Evolutionary conservation across 805 yeast species (phyloP), one percentile per base, ranked within the genome.

Genomic region (Blastobotrys chiropterorum): DNA sequence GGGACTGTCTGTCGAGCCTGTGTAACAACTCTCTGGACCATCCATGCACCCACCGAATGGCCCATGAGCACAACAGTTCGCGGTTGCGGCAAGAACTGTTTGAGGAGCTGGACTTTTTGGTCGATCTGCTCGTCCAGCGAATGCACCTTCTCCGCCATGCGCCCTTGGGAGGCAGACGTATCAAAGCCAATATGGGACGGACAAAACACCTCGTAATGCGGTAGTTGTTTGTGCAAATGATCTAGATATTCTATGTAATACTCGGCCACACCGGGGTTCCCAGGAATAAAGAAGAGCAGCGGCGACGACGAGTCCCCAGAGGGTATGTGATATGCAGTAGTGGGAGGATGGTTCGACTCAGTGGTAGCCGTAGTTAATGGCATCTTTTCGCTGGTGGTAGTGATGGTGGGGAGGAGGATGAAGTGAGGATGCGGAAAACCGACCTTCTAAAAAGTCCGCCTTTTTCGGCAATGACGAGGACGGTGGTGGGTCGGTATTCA

Each of bases 191-290:
- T 80, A 59, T 84, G 88, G 16, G 88, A 79, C n/a, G 81, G 72
- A 39, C 83, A 79, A 31, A 82, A 63, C 0, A 83, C 63, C 59
- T 82, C 85, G 58, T 75, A 71, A 15, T 63, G 65, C 2, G 82
- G 80, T 48, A 69, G 62, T 34, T 58, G 59, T 20, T 62, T 60
- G 51, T 77, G 78, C 50, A 82, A 56, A 20, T 65, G 58, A 11
- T 68, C 65, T 26, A 85, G 63, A 59, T 81, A 83, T 2, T 78
- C 77, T 16, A 71, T 71, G 64, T 86, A 86, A 66, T 77, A 86
- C 55, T 81, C 82, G 42, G 81, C 73, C 22, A 86, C 66, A 0
- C 92, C 94, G 0, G 94, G 94, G 58, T 86, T 86, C 0, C 94
- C 94, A 0, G 94, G 92, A 3, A 86, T 72, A 56, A 85, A 73